These are phyloP conservation scores for Talaromyces sp. DNA, from an alignment of 2,329 filamentous ascomycete genomes.

Conservation along the genomic window DNA sequence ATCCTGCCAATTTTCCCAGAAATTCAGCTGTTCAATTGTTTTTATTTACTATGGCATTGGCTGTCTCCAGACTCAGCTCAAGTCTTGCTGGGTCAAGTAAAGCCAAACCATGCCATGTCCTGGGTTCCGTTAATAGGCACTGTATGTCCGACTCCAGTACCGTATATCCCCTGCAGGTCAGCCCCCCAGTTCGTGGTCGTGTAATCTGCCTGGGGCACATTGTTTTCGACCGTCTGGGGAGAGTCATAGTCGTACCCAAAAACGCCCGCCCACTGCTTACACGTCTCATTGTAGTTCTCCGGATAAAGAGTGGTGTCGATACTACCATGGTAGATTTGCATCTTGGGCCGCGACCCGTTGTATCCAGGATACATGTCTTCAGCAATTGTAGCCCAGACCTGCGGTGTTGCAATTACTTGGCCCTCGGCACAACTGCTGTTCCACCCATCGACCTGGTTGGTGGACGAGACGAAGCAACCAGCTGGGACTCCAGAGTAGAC, in stretches of 20 bases:
- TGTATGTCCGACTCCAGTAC: slow-evolving; percentile 19
- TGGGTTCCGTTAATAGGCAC: slow-evolving; percentile 17
- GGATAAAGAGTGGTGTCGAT: slow-evolving; percentile 3
- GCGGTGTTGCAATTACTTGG: slow-evolving; percentile 35
- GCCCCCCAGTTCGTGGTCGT: slow-evolving; percentile 20
- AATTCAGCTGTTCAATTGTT: not conserved
- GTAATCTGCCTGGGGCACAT: slow-evolving; percentile 17
- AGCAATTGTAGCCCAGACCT: slow-evolving; percentile 21
- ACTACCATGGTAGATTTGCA: slow-evolving; percentile 9
- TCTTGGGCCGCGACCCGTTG: not conserved
- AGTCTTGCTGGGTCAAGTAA: slow-evolving; percentile 9
- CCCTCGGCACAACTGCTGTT: slow-evolving; percentile 16
- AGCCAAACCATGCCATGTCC: slow-evolving; percentile 24
- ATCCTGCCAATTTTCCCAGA: not conserved
- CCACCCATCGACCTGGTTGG: slow-evolving; percentile 17
- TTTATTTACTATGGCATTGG: not conserved
- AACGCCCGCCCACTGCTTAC: slow-evolving; percentile 6
- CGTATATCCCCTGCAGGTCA: slow-evolving; percentile 20
- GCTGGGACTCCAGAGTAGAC: slow-evolving; percentile 6
- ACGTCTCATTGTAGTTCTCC: not conserved
- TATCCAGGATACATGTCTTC: slow-evolving; percentile 8
- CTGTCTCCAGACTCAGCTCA: not conserved
- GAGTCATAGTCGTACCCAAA: slow-evolving; percentile 16
- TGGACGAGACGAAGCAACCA: slow-evolving; percentile 8
- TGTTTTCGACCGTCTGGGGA: slow-evolving; percentile 12